Evolutionary conservation across 495 filamentous ascomycete genomes (phyloP).

Genomic region (Penicillium arizonense): DNA sequence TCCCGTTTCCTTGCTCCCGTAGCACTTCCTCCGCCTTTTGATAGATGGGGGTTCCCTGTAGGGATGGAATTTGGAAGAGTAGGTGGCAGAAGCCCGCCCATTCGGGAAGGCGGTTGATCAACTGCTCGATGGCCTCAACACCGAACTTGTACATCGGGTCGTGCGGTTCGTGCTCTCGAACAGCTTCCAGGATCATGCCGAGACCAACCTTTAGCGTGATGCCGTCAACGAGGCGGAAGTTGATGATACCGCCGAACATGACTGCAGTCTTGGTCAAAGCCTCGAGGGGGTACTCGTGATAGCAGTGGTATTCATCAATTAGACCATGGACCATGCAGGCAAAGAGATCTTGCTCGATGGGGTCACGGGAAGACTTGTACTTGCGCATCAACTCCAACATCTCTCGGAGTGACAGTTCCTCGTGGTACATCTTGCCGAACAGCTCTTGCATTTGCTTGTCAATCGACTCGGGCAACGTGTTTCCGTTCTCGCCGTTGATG

Average conservation of each 20-base stretch:
- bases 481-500: conserved; percentile 73
- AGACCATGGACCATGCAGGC: conserved; percentile 98
- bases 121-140: conserved; percentile 89
- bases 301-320: conserved; percentile 96
- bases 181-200: conserved; percentile 94
- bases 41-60: conserved; percentile 82
- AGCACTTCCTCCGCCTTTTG: conserved; percentile 79
- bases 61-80: conserved; percentile 72
- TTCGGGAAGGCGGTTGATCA: conserved; percentile 76
- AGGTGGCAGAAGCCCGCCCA: conserved; percentile 89
- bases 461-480: conserved; percentile 72
- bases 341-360: conserved; percentile 87
- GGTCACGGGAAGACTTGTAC: conserved; percentile 82
- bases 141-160: conserved; percentile 98
- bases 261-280: conserved; percentile 93
- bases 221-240: conserved; percentile 81
- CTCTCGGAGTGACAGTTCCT: conserved; percentile 75
- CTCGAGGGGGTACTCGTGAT: conserved; percentile 88
- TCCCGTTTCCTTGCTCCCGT: conserved; percentile 52
- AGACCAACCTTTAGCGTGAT: conserved; percentile 88
- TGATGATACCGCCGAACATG: conserved; percentile 95
- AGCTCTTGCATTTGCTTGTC: conserved; percentile 93
- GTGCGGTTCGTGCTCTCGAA: conserved; percentile 74
- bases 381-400: conserved; percentile 77
- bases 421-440: conserved; percentile 94